A percentile compares a stretch with the other conserved stretches of the same genome.
phyloP scores from a whole-genome alignment of 495 filamentous ascomycete species.

The Neurospora cerealis region DNA sequence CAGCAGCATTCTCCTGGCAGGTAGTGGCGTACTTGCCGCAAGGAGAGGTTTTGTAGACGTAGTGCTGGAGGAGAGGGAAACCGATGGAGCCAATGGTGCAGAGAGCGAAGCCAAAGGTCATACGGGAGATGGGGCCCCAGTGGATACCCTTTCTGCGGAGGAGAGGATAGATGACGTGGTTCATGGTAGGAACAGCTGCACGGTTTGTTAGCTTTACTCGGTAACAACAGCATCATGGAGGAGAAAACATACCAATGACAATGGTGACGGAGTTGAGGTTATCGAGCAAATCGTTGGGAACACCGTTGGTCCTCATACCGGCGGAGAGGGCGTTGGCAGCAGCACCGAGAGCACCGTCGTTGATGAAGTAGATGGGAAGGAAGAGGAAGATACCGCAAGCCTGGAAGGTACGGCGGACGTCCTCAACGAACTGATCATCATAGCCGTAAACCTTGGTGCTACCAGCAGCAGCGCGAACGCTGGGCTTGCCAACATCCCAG shows the following conservation, averaged over 20 bases:
- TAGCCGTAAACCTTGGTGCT: conserved; percentile 29
- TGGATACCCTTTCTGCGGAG: conserved; percentile 52
- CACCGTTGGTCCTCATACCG: conserved; percentile 50
- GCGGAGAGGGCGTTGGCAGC: conserved; percentile 45
- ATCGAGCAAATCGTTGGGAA: conserved; percentile 62
- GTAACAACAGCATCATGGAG: not conserved
- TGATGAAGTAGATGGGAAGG: conserved; percentile 54
- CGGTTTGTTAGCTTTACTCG: conserved; percentile 3
- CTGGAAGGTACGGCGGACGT: conserved; percentile 40
- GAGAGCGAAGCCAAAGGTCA: conserved; percentile 61
- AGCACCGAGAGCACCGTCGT: conserved; percentile 34
- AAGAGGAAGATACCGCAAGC: conserved; percentile 46
- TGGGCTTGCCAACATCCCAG: conserved; percentile 51
- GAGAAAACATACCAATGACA: conserved; percentile 38
- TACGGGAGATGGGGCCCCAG: conserved; percentile 61
- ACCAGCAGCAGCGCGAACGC: conserved; percentile 37
- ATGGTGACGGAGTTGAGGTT: conserved; percentile 66
- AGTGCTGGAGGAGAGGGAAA: conserved; percentile 59
- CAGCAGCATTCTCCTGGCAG: conserved; percentile 27
- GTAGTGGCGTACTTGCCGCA: conserved; percentile 35
- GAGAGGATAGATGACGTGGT: conserved; percentile 56
- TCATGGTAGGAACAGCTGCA: conserved; percentile 55
- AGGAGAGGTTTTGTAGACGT: conserved; percentile 52
- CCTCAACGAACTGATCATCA: conserved; percentile 42
- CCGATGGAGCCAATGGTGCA: conserved; percentile 50